A percentile compares a stretch with the other conserved stretches of the same genome.
Evolutionary conservation across 352 stramenopile species (phyloP).

Genomic region (Peronosclerospora sorghi): DNA sequence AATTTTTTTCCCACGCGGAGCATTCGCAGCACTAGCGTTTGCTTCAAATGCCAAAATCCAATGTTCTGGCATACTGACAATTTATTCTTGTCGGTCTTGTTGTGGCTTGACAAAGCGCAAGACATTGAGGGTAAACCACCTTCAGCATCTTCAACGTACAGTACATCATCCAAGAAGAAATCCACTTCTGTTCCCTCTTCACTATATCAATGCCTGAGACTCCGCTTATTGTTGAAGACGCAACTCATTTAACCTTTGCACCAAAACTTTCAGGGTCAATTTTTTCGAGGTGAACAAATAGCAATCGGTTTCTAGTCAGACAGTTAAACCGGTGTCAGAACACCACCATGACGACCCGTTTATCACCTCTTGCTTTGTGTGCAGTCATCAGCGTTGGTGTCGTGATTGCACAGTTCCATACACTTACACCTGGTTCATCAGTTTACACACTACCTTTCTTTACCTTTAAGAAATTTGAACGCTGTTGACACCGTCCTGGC

Average conservation of each 20-base stretch:
- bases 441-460: no score
- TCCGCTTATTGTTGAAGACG: background rate
- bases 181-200: background rate
- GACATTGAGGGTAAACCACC: background rate
- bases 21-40: background rate
- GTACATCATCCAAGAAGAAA: background rate
- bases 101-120: constrained; percentile 1
- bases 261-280: background rate
- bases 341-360: background rate
- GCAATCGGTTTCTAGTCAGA: background rate
- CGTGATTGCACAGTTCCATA: no score
- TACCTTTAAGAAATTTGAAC: no score
- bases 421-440: no score
- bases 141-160: no score
- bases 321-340: constrained; percentile 1
- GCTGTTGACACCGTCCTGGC: no score
- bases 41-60: background rate
- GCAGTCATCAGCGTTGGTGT: no score
- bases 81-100: background rate
- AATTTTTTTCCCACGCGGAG: no score
- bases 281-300: background rate
- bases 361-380: no score
- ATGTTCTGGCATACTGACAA: background rate
- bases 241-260: background rate
- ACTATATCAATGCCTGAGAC: background rate